Percentiles rank a stretch among this genome's conserved stretches.
Conservation (phyloP, 2,329 filamentous ascomycete genomes). For the Trichophyton equinum region DNA sequence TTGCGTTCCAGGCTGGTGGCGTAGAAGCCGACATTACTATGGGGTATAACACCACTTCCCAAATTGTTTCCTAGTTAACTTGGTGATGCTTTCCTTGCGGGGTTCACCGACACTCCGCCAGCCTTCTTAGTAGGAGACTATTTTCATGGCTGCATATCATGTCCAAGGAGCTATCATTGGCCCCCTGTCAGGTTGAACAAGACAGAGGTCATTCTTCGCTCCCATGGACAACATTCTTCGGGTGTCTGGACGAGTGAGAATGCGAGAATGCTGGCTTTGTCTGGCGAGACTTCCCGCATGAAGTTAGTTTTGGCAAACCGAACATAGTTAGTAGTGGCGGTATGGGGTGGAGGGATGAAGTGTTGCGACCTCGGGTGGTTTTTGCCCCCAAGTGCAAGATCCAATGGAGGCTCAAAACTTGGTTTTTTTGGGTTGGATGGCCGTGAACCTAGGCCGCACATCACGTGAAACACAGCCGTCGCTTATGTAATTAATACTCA, state of each 20-base stretch:
- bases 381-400: background rate
- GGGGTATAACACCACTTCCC: background rate
- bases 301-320: background rate
- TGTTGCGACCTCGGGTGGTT: background rate
- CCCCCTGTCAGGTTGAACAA: background rate
- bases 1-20: background rate
- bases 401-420: constrained; percentile 1
- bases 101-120: background rate
- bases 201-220: background rate
- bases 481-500: background rate
- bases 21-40: background rate
- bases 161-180: background rate
- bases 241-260: background rate
- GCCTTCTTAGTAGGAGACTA: background rate
- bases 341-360: background rate
- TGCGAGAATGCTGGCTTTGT: background rate
- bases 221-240: background rate
- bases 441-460: no score
- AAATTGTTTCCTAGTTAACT: background rate
- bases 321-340: background rate
- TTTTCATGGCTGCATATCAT: background rate
- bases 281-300: background rate
- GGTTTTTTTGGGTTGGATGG: constrained; percentile 1
- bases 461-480: background rate
- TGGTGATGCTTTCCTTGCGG: background rate